Base-by-base conservation (phyloP, 352 stramenopile species). In the Globisporangium cystogenes region DNA sequence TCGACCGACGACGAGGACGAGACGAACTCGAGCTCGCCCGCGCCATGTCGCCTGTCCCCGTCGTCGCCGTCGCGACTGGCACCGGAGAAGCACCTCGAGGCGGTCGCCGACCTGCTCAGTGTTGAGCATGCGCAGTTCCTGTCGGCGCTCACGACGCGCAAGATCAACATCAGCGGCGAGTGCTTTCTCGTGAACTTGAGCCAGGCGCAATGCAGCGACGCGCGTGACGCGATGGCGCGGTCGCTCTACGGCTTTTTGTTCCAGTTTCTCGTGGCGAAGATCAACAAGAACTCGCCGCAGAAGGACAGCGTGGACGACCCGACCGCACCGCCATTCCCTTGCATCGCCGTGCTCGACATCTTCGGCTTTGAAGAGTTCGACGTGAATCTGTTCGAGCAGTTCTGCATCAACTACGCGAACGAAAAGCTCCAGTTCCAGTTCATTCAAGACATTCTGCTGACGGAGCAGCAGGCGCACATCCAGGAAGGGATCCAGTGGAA, bases 351-450 rank as follows among this genome's bases (percentile, higher is more conserved):
- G 14, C 59, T 96, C 24, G 87, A 96, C 65, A 96, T 96, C 35
- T 96, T 96, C 41, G 87, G 87, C 5, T 96, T 96, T 56, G 87
- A 96, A 64, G 78, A 86, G 52, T 96, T 96, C 55, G 67, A 87
- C 3, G 52, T 77, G 21, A 96, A 96, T 62, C 70, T 77, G 48
- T 84, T 91, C 40, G 79, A 90, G 41, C 82, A 92, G 48, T 83
- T 91, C 27, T 90, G 79, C 48, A 91, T 91, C 50, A 92, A 91
- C 61, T 91, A 84, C 49, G 70, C 74, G 18, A 92, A 92, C 54
- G 81, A 92, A 64, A 87, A 81, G 42, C 62, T 92, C 37, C 82
- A 95, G 57, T 87, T 82, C 48, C 75, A 93, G 55, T 94, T 93
- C 55, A 88, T 90, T 31, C 68, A 88, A 51, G 74, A 93, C 48